Conservation (phyloP, 1,139 yeast species). For the Yamadazyma sp. region DNA sequence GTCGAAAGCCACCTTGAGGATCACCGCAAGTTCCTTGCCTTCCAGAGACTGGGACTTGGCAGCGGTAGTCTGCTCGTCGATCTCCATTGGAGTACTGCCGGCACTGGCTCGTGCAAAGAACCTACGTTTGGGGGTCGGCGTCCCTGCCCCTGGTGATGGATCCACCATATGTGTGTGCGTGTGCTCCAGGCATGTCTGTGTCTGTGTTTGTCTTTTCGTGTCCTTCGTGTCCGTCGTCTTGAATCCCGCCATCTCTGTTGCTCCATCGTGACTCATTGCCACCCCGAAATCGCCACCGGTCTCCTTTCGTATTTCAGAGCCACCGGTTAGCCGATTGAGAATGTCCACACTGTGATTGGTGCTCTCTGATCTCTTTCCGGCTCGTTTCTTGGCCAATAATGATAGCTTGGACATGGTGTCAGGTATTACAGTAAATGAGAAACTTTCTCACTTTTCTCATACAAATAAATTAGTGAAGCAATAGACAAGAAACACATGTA, state of each 20-base stretch:
- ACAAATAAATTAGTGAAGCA: background rate
- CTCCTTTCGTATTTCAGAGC: background rate
- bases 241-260: background rate
- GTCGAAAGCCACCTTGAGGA: background rate
- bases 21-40: background rate
- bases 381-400: slow-evolving; percentile 47
- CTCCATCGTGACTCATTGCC: background rate
- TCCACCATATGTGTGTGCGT: too few species aligned
- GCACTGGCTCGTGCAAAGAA: too few species aligned
- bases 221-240: background rate
- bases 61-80: too few species aligned
- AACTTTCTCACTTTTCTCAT: background rate
- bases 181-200: too few species aligned
- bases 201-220: background rate
- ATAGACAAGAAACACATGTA: too few species aligned
- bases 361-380: slow-evolving; percentile 8
- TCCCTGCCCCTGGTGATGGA: too few species aligned
- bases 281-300: background rate
- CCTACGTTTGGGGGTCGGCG: background rate
- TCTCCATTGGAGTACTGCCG: too few species aligned
- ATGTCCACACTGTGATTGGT: slow-evolving; percentile 22
- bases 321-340: slow-evolving; percentile 17
- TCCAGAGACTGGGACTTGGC: background rate
- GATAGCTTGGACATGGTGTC: slow-evolving; percentile 38
- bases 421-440: background rate